phyloP scores from a whole-genome alignment of 257 asterid genomes.

The Plectranthus barbatus region DNA sequence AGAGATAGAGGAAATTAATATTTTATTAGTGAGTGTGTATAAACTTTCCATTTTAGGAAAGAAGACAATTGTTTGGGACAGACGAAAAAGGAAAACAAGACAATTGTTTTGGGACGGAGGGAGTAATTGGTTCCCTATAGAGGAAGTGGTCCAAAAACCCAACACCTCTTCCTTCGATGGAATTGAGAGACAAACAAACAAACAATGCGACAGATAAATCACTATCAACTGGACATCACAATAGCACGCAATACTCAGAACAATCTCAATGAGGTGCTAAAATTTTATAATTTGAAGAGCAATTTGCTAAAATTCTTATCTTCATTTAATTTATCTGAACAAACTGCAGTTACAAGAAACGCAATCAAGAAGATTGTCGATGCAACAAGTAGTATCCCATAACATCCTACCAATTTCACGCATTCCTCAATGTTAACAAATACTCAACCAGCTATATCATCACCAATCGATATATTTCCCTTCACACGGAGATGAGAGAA shows the following conservation, averaged over 20 bases:
- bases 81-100: too few species aligned
- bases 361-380: background rate
- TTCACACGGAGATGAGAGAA: background rate
- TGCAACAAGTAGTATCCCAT: background rate
- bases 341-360: background rate
- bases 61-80: too few species aligned
- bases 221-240: background rate
- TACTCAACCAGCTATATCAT: background rate
- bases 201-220: background rate
- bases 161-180: background rate
- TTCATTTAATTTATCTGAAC: background rate
- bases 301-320: background rate
- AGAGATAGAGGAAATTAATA: too few species aligned
- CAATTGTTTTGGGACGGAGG: too few species aligned
- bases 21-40: too few species aligned
- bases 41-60: too few species aligned
- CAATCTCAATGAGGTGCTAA: background rate
- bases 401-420: constrained; percentile 1
- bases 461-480: background rate
- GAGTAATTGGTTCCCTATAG: background rate
- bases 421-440: background rate
- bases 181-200: background rate
- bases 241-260: background rate
- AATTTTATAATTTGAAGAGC: background rate
- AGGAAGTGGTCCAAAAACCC: background rate